A percentile compares a stretch with the other conserved stretches of the same genome.
phyloP scores from a whole-genome alignment of 2,329 filamentous ascomycete species.

The Fusarium gaditjirri region DNA sequence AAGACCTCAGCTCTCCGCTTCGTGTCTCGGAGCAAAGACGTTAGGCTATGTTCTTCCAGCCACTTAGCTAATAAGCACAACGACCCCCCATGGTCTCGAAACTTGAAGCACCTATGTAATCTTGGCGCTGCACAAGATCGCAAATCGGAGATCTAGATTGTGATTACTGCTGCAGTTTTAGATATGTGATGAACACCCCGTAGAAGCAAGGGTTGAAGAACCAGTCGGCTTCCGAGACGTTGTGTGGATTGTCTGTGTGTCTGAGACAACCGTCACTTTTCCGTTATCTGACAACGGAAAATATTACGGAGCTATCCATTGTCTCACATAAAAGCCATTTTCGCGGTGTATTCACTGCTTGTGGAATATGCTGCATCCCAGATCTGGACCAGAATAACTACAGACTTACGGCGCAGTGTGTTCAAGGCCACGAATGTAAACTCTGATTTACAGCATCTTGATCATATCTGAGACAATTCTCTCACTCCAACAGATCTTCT shows the following conservation, averaged over 20 bases:
- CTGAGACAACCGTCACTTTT: not conserved
- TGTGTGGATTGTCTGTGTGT: not conserved
- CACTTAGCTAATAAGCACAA: not conserved
- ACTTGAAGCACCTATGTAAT: not conserved
- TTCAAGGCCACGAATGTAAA: not conserved
- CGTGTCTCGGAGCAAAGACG: not conserved
- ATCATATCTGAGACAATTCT: not conserved
- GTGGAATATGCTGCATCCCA: not conserved
- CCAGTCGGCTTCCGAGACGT: not conserved
- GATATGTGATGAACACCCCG: not conserved
- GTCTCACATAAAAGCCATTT: not conserved
- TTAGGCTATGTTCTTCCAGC: not conserved
- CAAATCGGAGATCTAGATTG: not conserved
- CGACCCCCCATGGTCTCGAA: not conserved
- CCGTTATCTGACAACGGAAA: not conserved
- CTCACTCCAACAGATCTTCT: not conserved
- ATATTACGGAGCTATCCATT: not conserved
- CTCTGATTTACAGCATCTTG: not conserved
- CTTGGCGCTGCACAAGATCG: constrained; percentile 1
- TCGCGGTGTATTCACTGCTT: not conserved
- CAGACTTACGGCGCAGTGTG: not conserved
- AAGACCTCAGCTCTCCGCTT: not conserved
- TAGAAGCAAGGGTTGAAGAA: not conserved
- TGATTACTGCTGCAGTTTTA: not conserved
- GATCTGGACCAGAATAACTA: not conserved